A percentile compares a stretch with the other conserved stretches of the same genome.
These are phyloP conservation scores for Flaveria brownii DNA, from an alignment of 129 eudicot genomes.

Conservation along the genomic window DNA sequence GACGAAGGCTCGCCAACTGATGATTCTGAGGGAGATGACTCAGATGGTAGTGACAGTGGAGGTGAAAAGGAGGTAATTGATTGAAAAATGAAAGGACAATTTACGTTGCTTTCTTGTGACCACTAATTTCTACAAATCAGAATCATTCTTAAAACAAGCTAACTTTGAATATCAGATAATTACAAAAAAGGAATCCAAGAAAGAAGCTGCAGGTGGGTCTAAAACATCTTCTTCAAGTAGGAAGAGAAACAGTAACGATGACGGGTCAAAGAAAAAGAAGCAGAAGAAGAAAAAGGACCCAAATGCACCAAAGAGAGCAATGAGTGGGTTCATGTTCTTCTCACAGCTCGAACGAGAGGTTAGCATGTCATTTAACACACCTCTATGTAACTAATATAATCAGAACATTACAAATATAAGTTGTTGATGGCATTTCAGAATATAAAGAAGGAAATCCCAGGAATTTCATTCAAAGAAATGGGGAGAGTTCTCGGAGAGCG, in stretches of 20 bases:
- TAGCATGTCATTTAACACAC: constrained; percentile 4
- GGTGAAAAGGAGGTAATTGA: constrained; percentile 62
- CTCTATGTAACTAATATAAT: background rate
- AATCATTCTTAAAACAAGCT: constrained; percentile 16
- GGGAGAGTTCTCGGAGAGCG: constrained; percentile 72
- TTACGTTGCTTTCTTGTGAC: background rate
- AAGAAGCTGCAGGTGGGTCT: constrained; percentile 46
- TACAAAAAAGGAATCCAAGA: constrained; percentile 66
- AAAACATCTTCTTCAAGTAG: constrained; percentile 61
- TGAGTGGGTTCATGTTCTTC: constrained; percentile 85
- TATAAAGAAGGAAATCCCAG: constrained; percentile 65
- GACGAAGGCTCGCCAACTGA: constrained; percentile 92
- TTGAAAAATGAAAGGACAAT: background rate
- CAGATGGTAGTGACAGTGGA: constrained; percentile 78
- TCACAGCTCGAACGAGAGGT: constrained; percentile 91
- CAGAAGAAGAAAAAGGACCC: constrained; percentile 92
- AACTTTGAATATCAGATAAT: constrained; percentile 49
- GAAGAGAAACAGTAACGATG: constrained; percentile 71
- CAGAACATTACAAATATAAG: background rate
- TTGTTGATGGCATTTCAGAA: constrained; percentile 46
- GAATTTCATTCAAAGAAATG: constrained; percentile 54
- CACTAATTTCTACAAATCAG: background rate
- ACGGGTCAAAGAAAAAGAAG: constrained; percentile 70
- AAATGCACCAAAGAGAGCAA: constrained; percentile 86
- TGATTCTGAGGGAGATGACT: constrained; percentile 85